Conservation (phyloP, 805 yeast genomes). For the Suhomyces xylopsoci region DNA sequence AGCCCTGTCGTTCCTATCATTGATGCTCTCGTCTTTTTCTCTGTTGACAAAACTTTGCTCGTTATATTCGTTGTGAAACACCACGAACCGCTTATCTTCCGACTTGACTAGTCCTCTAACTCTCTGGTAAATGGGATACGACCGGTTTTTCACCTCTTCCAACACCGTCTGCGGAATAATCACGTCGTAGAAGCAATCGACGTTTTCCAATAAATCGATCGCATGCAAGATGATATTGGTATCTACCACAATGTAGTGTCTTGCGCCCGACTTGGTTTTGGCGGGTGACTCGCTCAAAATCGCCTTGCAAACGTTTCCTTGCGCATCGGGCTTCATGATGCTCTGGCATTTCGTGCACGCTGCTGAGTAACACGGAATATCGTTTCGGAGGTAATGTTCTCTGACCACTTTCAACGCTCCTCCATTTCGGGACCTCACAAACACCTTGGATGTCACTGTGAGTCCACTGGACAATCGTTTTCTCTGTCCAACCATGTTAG, state of each 20-base stretch:
- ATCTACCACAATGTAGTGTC: slow-evolving; percentile 83
- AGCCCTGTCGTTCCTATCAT: slow-evolving; percentile 90
- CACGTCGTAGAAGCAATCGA: slow-evolving; percentile 77
- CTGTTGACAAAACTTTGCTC: slow-evolving; percentile 67
- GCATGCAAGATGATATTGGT: slow-evolving; percentile 86
- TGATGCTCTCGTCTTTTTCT: slow-evolving; percentile 63
- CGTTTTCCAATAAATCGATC: slow-evolving; percentile 82
- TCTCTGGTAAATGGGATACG: slow-evolving; percentile 85
- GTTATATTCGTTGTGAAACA: slow-evolving; percentile 90
- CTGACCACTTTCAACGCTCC: slow-evolving; percentile 87
- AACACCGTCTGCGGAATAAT: slow-evolving; percentile 93
- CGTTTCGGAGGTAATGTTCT: slow-evolving; percentile 89
- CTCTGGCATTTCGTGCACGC: slow-evolving; percentile 62
- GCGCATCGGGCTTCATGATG: slow-evolving; percentile 57
- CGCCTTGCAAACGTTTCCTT: slow-evolving; percentile 63
- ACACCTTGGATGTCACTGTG: slow-evolving; percentile 81
- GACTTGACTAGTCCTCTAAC: slow-evolving; percentile 71
- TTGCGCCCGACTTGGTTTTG: slow-evolving; percentile 45
- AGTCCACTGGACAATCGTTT: slow-evolving; percentile 41
- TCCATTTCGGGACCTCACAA: slow-evolving; percentile 86
- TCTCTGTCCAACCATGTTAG: slow-evolving; percentile 20
- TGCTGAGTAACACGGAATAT: slow-evolving; percentile 85
- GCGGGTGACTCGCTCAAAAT: slow-evolving; percentile 65
- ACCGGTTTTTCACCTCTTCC: slow-evolving; percentile 86
- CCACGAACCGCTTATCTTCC: slow-evolving; percentile 79